phyloP scores from a whole-genome alignment of 106 monocot species.

The Agapanthus africanus region DNA sequence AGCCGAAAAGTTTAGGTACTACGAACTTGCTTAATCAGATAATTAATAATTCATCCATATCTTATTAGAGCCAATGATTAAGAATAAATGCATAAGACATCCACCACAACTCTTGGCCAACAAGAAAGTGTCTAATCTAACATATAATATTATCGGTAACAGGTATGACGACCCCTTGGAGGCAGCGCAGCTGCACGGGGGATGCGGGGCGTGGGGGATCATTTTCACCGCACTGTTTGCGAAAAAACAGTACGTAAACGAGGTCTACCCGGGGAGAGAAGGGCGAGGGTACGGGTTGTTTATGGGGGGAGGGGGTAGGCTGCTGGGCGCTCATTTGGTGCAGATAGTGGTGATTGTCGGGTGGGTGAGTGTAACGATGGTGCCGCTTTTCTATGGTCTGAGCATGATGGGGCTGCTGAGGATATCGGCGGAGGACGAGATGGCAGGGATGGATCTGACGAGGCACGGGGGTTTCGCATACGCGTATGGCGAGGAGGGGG shows the following conservation, averaged over 20 bases:
- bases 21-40: too few relatives aligned
- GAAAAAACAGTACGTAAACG: constrained; percentile 12
- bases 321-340: constrained; percentile 11
- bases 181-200: constrained; percentile 26
- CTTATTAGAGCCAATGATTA: too few relatives aligned
- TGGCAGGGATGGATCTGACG: constrained; percentile 18
- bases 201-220: constrained; percentile 22
- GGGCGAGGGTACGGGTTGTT: constrained; percentile 18
- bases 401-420: constrained; percentile 13
- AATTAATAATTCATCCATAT: too few relatives aligned
- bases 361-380: constrained; percentile 25
- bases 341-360: constrained; percentile 16
- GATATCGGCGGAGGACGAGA: constrained; percentile 21
- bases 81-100: too few relatives aligned
- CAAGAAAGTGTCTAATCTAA: too few relatives aligned
- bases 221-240: constrained; percentile 17
- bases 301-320: constrained; percentile 22
- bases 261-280: constrained; percentile 15
- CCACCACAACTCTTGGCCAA: too few relatives aligned
- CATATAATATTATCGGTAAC: too few relatives aligned
- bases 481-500: constrained; percentile 5
- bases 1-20: constrained; percentile 14
- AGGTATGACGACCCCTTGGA: constrained; percentile 26
- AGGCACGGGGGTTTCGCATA: constrained; percentile 18
- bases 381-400: constrained; percentile 8